Percentiles rank a stretch among this genome's conserved stretches.
Conservation (phyloP, 2,329 filamentous ascomycete genomes). For the Uncinocarpus reesii region DNA sequence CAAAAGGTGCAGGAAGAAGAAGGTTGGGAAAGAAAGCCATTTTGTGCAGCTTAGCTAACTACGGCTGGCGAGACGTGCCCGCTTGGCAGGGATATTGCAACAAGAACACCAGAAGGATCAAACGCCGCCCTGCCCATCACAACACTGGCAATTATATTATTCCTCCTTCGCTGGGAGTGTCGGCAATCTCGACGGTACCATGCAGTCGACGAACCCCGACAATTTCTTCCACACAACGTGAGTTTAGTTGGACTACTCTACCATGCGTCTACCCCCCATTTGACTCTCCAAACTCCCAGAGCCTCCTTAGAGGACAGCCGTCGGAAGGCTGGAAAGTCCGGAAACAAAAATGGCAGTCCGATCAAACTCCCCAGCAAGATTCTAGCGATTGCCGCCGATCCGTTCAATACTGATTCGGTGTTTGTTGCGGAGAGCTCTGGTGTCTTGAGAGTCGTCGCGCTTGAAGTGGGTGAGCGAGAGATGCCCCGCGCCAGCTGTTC, state of each 20-base stretch:
- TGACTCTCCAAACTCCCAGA: no score
- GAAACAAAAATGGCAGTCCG: slow-evolving; percentile 76
- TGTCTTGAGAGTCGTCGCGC: slow-evolving; percentile 58
- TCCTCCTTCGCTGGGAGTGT: no score
- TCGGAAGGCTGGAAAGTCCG: slow-evolving; percentile 60
- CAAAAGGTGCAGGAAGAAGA: slow-evolving; percentile 10
- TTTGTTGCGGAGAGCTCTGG: slow-evolving; percentile 85
- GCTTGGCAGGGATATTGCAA: slow-evolving; percentile 18
- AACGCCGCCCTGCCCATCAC: no score
- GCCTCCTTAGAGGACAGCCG: slow-evolving; percentile 42
- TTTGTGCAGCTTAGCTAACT: slow-evolving; percentile 9
- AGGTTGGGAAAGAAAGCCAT: slow-evolving; percentile 16
- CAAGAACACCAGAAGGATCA: neutral
- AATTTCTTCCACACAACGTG: slow-evolving; percentile 93
- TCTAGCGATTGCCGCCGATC: slow-evolving; percentile 61
- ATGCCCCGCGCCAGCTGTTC: slow-evolving; percentile 9
- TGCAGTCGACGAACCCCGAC: slow-evolving; percentile 60
- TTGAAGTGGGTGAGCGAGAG: slow-evolving; percentile 55
- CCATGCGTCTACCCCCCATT: no score
- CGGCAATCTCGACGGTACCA: no score
- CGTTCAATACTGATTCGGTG: slow-evolving; percentile 50
- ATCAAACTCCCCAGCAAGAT: slow-evolving; percentile 77
- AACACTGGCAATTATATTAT: no score
- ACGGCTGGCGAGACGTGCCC: slow-evolving; percentile 28
- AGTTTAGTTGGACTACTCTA: no score